Percentiles rank a stretch among this genome's conserved stretches.
Conservation (phyloP, 441 rosid genomes). For the Raphanus hybrid region DNA sequence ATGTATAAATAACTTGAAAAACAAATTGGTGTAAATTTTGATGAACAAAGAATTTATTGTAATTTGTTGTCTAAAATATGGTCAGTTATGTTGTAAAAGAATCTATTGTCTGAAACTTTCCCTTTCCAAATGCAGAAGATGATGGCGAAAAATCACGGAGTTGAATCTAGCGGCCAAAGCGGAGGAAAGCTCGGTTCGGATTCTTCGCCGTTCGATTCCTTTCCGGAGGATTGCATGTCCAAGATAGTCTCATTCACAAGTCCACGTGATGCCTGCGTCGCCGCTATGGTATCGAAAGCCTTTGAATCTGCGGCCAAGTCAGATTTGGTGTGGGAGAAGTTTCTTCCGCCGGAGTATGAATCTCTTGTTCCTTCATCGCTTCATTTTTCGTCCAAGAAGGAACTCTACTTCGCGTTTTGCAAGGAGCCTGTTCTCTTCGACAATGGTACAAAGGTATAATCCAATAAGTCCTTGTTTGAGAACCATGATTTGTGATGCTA, state of each 20-base stretch:
- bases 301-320: conserved; percentile 57
- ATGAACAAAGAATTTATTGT: no score
- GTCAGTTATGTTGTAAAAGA: neutral
- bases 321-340: conserved; percentile 65
- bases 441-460: no score
- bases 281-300: conserved; percentile 46
- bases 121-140: neutral
- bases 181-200: no score
- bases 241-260: conserved; percentile 43
- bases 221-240: neutral
- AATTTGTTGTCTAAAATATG: no score
- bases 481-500: no score
- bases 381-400: conserved; percentile 44
- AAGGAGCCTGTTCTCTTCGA: no score
- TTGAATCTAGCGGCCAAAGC: no score
- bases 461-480: no score
- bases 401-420: conserved; percentile 44
- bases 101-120: neutral
- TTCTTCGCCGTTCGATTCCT: no score
- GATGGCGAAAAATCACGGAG: no score
- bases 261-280: conserved; percentile 52
- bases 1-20: no score
- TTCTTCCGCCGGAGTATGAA: conserved; percentile 51
- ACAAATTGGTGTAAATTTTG: no score
- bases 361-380: conserved; percentile 38